Evolutionary conservation across 805 yeast genomes (phyloP).

Genomic region (Sungouiella thailandica): DNA sequence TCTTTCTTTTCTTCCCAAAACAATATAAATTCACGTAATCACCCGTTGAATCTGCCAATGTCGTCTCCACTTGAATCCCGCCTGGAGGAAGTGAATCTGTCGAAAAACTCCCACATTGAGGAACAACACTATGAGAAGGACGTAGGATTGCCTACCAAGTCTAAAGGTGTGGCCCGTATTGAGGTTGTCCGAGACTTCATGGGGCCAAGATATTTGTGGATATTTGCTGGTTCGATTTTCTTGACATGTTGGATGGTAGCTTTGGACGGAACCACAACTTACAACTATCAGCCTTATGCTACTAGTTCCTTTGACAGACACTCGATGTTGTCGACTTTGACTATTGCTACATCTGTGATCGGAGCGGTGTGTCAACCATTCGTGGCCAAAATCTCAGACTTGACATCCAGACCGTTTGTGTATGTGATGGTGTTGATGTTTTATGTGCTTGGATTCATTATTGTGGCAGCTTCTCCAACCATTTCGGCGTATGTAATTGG

Average conservation of each 20-base stretch:
- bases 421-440: conserved; percentile 14
- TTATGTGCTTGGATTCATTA: conserved; percentile 19
- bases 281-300: conserved; percentile 28
- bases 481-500: conserved; percentile 22
- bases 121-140: not conserved
- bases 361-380: conserved; percentile 20
- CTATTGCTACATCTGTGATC: conserved; percentile 19
- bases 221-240: conserved; percentile 16
- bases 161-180: conserved; percentile 21
- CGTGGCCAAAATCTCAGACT: conserved; percentile 21
- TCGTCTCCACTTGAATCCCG: too few relatives aligned
- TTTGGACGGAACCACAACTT: conserved; percentile 28
- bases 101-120: not conserved
- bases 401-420: conserved; percentile 18
- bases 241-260: conserved; percentile 22
- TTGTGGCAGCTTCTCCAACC: conserved; percentile 16
- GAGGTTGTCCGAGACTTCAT: conserved; percentile 17
- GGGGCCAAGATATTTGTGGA: conserved; percentile 13
- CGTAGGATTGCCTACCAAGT: not conserved
- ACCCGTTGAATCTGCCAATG: too few relatives aligned
- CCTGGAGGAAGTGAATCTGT: too few relatives aligned
- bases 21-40: too few relatives aligned
- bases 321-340: conserved; percentile 17
- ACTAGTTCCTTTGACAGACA: conserved; percentile 18
- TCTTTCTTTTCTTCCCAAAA: too few relatives aligned